Evolutionary conservation across 148 eudicot genomes (phyloP), one percentile per base, ranked within the genome.

Genomic region (Chenopodium suecicum): DNA sequence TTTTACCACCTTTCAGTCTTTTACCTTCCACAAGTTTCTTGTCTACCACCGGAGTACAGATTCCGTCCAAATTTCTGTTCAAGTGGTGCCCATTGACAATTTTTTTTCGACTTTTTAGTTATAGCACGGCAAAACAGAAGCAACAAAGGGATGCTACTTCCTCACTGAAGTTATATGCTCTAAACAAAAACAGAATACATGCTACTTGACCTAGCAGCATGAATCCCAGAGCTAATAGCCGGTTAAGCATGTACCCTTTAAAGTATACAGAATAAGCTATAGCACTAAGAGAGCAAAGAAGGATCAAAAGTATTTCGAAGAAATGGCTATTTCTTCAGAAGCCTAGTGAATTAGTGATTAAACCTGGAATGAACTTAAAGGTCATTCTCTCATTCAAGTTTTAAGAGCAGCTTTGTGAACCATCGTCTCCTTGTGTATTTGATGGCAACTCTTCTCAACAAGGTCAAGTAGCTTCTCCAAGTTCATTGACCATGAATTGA

Each of bases 361-460:
- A 50, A 50, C 14, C 44, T 41, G 44, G 44, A 41, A 41, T 41
- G 44, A 41, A 5, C 44, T 5, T 41, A 5, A 41, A 41, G 44
- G 44, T 41, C 8, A 41, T 41, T 6, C 44, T 41, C 44, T 41
- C 44, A 13, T 50, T 90, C 86, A 94, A 78, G 85, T 90, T 83
- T 86, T 90, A 7, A 95, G 87, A 67, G 89, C 94, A 68, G 91
- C 90, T 87, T 93, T 93, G 89, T 92, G 98, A 84, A 96, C 92
- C 99, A 96, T 96, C 13, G 98, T 94, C 87, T 94, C 99, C 89
- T 94, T 92, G 92, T 96, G 98, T 80, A 94, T 94, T 84, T 96
- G 99, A 86, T 92, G 99, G 83, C 99, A 96, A 83, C 99, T 96
- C 88, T 94, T 92, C 89, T 96, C 99, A 32, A 96, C 97, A 74